Evolutionary conservation across 192 early-diverging fungal species (phyloP).

Genomic region (Diversispora epigaea): DNA sequence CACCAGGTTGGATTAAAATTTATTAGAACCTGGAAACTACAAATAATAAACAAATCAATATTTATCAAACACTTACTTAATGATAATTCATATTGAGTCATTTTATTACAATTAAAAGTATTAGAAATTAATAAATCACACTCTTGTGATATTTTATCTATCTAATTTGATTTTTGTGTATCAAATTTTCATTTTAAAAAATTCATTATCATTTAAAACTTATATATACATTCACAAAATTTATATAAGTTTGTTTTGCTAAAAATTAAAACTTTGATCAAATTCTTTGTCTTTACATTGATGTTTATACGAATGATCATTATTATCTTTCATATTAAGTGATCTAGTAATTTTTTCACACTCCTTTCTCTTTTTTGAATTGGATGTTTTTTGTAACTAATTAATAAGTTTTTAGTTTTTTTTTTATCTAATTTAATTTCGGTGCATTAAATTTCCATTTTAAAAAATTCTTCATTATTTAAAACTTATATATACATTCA

Average conservation of each 20-base stretch:
- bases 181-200: conserved; percentile 9
- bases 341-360: not conserved
- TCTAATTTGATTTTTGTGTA: not conserved
- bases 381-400: not conserved
- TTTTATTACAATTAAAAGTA: conserved; percentile 4
- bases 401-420: not conserved
- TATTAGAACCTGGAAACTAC: conserved; percentile 13
- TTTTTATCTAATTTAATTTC: conserved; percentile 3
- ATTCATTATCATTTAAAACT: conserved; percentile 11
- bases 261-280: conserved; percentile 15
- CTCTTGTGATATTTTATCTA: conserved; percentile 9
- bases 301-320: not conserved
- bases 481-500: conserved; percentile 2
- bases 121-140: not conserved
- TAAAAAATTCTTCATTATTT: not conserved
- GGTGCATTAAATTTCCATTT: conserved; percentile 10
- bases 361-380: not conserved
- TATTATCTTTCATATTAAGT: not conserved
- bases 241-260: conserved; percentile 3
- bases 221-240: conserved; percentile 1
- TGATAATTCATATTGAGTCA: not conserved
- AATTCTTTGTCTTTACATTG: not conserved
- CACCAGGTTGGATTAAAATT: conserved; percentile 8
- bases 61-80: conserved; percentile 1
- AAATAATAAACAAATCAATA: conserved; percentile 5